Conservation (phyloP, 768 basidiomycete genomes). For the Suillus weaverae region DNA sequence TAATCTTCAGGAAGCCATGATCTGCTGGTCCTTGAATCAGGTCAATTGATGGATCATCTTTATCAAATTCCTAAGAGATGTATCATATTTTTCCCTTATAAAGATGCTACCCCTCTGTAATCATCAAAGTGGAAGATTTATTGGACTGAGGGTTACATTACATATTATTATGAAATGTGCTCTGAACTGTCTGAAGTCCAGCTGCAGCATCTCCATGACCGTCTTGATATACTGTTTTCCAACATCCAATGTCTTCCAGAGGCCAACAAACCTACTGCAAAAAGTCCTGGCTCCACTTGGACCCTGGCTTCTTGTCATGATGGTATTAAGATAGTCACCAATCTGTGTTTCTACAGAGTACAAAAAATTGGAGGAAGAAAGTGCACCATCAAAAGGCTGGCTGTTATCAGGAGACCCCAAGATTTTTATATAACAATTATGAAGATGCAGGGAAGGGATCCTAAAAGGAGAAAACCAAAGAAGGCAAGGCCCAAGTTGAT, state of each 20-base stretch:
- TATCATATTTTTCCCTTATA: no score
- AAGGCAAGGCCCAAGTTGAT: no score
- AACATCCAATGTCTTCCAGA: neutral
- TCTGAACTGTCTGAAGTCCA: neutral
- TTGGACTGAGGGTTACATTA: neutral
- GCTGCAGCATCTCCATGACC: neutral
- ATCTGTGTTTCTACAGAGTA: neutral
- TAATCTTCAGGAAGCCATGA: neutral
- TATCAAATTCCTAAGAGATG: no score
- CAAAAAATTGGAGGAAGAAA: neutral
- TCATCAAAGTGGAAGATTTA: neutral
- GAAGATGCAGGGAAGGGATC: accelerated
- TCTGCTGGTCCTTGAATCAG: neutral
- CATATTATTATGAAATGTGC: neutral
- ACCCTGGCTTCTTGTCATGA: neutral
- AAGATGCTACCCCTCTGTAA: neutral
- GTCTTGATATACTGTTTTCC: neutral
- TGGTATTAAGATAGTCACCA: neutral
- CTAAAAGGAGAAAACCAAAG: no score
- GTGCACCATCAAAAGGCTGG: no score
- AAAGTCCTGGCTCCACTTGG: neutral
- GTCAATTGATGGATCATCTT: neutral
- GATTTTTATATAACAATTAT: no score
- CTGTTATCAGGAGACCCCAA: no score
- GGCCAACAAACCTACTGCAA: neutral